These are phyloP conservation scores for Bifiguratus adelaidae DNA, from an alignment of 192 early-diverging fungal genomes.

Conservation along the genomic window DNA sequence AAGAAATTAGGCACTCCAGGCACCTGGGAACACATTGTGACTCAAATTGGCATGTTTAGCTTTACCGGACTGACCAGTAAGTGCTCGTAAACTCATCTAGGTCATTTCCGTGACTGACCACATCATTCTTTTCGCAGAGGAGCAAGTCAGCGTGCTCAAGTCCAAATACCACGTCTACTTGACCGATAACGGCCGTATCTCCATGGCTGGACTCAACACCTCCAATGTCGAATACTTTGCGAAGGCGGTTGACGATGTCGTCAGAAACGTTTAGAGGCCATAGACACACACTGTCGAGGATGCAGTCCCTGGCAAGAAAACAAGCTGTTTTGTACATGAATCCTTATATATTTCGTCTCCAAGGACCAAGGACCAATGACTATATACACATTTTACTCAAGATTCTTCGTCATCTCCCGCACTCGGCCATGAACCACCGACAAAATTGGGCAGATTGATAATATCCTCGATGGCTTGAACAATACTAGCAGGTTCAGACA, in stretches of 20 bases:
- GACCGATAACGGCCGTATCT: constrained; percentile 91
- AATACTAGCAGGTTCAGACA: too few relatives aligned
- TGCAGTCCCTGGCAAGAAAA: too few relatives aligned
- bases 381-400: too few relatives aligned
- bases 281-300: too few relatives aligned
- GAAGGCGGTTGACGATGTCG: constrained; percentile 80
- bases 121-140: constrained; percentile 9
- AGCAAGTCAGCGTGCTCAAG: constrained; percentile 70
- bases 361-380: too few relatives aligned
- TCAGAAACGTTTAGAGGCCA: constrained; percentile 68
- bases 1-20: constrained; percentile 74
- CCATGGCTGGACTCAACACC: constrained; percentile 87
- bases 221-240: constrained; percentile 87
- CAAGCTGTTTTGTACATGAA: too few relatives aligned
- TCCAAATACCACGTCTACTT: constrained; percentile 89
- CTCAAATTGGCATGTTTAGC: constrained; percentile 98
- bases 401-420: too few relatives aligned
- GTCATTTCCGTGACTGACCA: neutral
- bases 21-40: constrained; percentile 89
- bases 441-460: too few relatives aligned
- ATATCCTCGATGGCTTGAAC: too few relatives aligned
- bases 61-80: constrained; percentile 78
- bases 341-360: too few relatives aligned
- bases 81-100: constrained; percentile 2
- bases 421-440: too few relatives aligned